Evolutionary conservation across 805 yeast species (phyloP), one percentile per base, ranked within the genome.

Genomic region (Wickerhamomyces bisporus): DNA sequence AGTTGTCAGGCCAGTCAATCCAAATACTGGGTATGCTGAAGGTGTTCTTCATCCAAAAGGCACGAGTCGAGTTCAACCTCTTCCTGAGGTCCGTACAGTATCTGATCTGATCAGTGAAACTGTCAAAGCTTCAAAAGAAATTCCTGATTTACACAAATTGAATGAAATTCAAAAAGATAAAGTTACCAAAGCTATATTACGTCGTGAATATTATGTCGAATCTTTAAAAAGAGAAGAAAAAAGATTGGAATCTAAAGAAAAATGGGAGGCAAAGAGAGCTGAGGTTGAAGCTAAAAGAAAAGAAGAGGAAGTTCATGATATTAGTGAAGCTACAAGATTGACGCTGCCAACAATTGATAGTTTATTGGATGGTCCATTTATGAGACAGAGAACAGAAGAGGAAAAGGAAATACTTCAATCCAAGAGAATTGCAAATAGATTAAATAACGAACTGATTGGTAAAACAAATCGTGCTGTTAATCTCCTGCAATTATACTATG

Each of bases 301-400:
- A 27, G 64, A 65, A 18, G 54, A 57, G 26, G 56, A 64, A 36
- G 71, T 70, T 38, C 71, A 69, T 45, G 60, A 59, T 40, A 39
- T 48, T 39, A 60, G 73, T 6, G 69, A 66, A 35, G 81, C 86
- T 18, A 70, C 77, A 34, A 46, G 68, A 50, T 71, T 81, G 52
- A 86, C 95, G 1, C 66, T 86, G 35, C 96, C 96, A 33, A 83
- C 95, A 2, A 67, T 88, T 40, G 87, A 82, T 50, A 69, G 73
- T 27, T 70, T 78, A 45, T 60, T 86, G 43, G 59, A 71, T 17
- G 86, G 85, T 3, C 85, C 91, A 13, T 63, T 87, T 43, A 75
- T 89, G 69, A 73, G 83, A 54, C 74, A 64, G 33, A 73, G 95
- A 59, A 82, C 94, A 0, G 68, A 64, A 18, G 93, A 80, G 52